Base-by-base conservation (phyloP, 306 rosid species). In the Luffa acutangula region DNA sequence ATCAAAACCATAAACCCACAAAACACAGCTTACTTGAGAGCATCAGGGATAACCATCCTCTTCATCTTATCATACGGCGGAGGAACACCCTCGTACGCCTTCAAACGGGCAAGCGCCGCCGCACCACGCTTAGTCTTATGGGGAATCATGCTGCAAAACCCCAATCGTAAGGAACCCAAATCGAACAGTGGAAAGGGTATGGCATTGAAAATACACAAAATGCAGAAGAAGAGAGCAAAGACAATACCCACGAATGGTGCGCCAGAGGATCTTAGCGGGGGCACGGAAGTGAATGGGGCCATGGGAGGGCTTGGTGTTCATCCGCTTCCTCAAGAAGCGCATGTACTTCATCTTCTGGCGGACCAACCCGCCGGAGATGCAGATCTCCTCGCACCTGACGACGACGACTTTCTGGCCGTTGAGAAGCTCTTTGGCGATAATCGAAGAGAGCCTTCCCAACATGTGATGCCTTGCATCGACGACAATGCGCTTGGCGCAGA, bases 271-370 rank as follows among this genome's bases (percentile, higher is more conserved):
- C 93, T 91, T 91, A 5, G 90, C 80, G 0, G 96, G 92, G 4
- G 96, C 92, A 2, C 92, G 89, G 66, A 89, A 91, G 48, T 91
- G 96, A 21, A 91, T 89, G 70, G 96, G 96, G 0, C 96, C 96
- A 11, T 91, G 96, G 6, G 96, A 91, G 1, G 93, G 96, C 81
- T 91, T 89, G 58, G 93, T 91, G 84, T 91, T 91, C 96, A 91
- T 91, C 15, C 93, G 87, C 85, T 89, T 91, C 63, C 93, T 91
- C 21, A 91, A 84, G 75, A 89, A 91, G 31, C 93, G 78, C 92
- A 89, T 84, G 84, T 87, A 91, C 82, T 91, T 91, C 96, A 91
- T 91, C 83, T 91, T 91, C 81, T 91, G 92, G 51, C 92, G 83
- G 1, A 91, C 96, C 10, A 91, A 74, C 0, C 96, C 92, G 0